These are phyloP conservation scores for Colletotrichum cereale DNA, from an alignment of 2,329 filamentous ascomycete species.

Conservation along the genomic window DNA sequence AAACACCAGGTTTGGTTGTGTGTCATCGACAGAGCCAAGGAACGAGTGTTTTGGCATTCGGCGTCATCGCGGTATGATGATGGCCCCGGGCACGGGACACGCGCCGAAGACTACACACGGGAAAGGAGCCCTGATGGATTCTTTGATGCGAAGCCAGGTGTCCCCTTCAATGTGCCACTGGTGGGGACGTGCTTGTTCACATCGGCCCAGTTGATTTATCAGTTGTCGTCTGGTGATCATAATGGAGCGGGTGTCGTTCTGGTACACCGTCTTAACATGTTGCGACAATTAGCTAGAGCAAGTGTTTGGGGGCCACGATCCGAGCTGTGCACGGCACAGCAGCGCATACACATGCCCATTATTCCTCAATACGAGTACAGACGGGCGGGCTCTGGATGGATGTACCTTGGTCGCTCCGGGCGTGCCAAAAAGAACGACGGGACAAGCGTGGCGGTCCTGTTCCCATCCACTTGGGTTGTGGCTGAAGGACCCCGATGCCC, in stretches of 20 bases:
- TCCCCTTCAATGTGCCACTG: not conserved
- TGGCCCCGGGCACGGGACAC: conserved; percentile 8
- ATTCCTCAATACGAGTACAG: not conserved
- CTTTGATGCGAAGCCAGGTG: not conserved
- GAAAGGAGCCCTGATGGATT: conserved; percentile 18
- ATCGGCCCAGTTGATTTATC: conserved; percentile 14
- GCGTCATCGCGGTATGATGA: conserved; percentile 9
- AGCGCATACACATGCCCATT: too few relatives aligned
- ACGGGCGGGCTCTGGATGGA: conserved; percentile 7
- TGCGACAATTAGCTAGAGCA: conserved; percentile 34
- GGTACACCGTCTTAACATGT: conserved; percentile 33
- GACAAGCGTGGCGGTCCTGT: conserved; percentile 8
- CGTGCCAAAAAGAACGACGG: conserved; percentile 15
- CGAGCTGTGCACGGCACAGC: conserved; percentile 23
- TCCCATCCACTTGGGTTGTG: conserved; percentile 36
- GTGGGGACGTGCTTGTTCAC: conserved; percentile 1
- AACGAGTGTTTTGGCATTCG: conserved; percentile 28
- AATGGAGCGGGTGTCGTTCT: conserved; percentile 22
- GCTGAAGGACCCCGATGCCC: conserved; percentile 35
- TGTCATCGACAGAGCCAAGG: conserved; percentile 23
- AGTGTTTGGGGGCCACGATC: conserved; percentile 14
- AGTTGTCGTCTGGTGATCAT: conserved; percentile 18
- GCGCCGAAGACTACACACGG: conserved; percentile 1
- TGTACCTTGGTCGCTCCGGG: conserved; percentile 4
- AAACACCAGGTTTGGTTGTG: conserved; percentile 11